A percentile compares a stretch with the other conserved stretches of the same genome.
Conservation (phyloP, 305 asterid species). For the Fraxinus baroniana region DNA sequence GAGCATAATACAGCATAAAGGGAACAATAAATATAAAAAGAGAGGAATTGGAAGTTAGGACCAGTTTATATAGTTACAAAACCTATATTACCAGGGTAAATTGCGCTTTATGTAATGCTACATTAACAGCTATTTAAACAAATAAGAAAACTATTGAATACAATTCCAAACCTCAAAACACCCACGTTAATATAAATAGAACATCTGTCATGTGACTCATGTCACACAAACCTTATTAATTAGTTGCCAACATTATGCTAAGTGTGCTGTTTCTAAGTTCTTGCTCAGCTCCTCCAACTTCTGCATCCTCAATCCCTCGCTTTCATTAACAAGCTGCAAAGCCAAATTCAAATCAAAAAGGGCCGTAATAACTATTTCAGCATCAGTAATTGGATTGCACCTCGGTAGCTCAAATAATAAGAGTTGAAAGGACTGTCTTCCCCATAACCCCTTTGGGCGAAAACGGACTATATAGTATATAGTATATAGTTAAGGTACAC, state of each 20-base stretch:
- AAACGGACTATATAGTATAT: too few relatives aligned
- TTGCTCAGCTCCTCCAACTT: slow-evolving; percentile 98
- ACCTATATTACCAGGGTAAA: slow-evolving; percentile 16
- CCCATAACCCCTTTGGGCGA: not conserved
- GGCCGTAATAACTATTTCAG: not conserved
- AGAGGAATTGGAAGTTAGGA: slow-evolving; percentile 43
- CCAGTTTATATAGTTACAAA: slow-evolving; percentile 65
- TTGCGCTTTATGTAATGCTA: slow-evolving; percentile 43
- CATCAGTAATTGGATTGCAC: not conserved
- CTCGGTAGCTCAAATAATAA: not conserved
- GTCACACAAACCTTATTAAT: slow-evolving; percentile 42
- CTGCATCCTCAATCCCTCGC: slow-evolving; percentile 60
- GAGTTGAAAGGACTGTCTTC: not conserved
- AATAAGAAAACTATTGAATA: slow-evolving; percentile 32
- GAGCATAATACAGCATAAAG: not conserved
- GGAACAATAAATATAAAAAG: not conserved
- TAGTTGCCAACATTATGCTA: slow-evolving; percentile 33
- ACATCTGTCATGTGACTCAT: too few relatives aligned
- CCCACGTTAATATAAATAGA: too few relatives aligned
- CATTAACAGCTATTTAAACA: slow-evolving; percentile 50
- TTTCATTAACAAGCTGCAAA: slow-evolving; percentile 61
- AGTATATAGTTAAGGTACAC: not conserved
- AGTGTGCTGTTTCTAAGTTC: slow-evolving; percentile 75
- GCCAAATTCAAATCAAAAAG: not conserved
- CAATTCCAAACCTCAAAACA: not conserved